A percentile compares a stretch with the other conserved stretches of the same genome.
phyloP scores from a whole-genome alignment of 192 early-diverging fungal species.

The Rhizoclosmatium sp. region DNA sequence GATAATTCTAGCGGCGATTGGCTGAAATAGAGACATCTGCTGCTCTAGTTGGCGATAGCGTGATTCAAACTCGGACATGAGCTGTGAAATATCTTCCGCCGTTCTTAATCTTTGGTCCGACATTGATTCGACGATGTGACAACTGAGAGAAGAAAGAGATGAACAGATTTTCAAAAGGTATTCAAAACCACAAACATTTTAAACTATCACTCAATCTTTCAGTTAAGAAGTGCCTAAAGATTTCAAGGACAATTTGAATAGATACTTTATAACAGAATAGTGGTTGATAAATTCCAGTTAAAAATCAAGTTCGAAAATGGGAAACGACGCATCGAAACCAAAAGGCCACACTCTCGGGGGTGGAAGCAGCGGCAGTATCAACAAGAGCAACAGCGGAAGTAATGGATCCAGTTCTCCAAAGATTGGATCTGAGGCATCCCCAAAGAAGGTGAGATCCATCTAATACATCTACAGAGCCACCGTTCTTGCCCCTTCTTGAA shows the following conservation, averaged over 20 bases:
- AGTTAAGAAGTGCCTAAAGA: no score
- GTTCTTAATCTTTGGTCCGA: background rate
- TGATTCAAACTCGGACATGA: background rate
- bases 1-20: background rate
- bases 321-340: slow-evolving; percentile 28
- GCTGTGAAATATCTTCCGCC: background rate
- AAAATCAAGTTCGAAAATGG: slow-evolving; percentile 23
- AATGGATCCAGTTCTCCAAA: background rate
- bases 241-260: no score
- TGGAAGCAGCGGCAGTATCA: background rate
- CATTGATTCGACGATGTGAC: no score
- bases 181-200: no score
- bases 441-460: no score
- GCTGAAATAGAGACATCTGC: background rate
- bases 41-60: background rate
- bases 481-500: no score
- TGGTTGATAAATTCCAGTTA: background rate
- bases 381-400: background rate
- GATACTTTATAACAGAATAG: no score
- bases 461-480: no score
- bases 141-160: no score
- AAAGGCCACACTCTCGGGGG: slow-evolving; percentile 36
- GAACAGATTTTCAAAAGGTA: no score
- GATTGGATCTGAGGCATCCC: no score
- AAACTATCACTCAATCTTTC: no score